Conservation (phyloP, 805 yeast species). For the Candida berthetii region DNA sequence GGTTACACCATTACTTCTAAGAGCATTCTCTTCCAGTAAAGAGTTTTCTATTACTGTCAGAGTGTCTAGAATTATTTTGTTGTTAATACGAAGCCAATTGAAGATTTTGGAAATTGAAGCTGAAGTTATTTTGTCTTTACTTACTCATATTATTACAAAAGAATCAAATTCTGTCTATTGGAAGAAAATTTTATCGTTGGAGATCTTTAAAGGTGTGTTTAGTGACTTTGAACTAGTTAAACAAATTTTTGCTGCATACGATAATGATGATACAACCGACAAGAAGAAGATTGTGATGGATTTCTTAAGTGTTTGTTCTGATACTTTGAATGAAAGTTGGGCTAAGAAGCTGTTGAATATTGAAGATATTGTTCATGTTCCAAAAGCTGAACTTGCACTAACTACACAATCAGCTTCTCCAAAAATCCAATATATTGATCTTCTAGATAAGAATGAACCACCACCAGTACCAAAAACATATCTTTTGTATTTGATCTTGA, state of each 20-base stretch:
- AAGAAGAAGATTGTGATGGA: constrained; percentile 58
- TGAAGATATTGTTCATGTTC: constrained; percentile 22
- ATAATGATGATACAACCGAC: constrained; percentile 38
- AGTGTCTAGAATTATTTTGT: constrained; percentile 62
- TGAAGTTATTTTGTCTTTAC: constrained; percentile 70
- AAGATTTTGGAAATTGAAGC: constrained; percentile 64
- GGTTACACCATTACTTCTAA: constrained; percentile 69
- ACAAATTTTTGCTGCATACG: constrained; percentile 56
- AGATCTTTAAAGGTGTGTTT: constrained; percentile 57
- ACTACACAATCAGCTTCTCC: constrained; percentile 37
- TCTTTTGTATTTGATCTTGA: constrained; percentile 47
- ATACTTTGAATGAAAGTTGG: constrained; percentile 24
- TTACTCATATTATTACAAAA: constrained; percentile 64
- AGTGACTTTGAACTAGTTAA: constrained; percentile 47
- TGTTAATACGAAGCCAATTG: constrained; percentile 52
- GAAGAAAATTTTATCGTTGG: constrained; percentile 72
- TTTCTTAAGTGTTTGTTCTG: constrained; percentile 37
- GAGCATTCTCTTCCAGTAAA: constrained; percentile 51
- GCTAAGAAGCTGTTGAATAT: constrained; percentile 26
- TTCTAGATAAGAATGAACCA: constrained; percentile 75
- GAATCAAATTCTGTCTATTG: constrained; percentile 54
- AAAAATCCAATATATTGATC: constrained; percentile 59
- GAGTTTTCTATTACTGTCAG: constrained; percentile 71
- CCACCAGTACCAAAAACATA: constrained; percentile 66
- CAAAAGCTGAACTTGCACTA: constrained; percentile 24